phyloP scores from a whole-genome alignment of 129 eudicot genomes.

The Smallanthus sonchifolius region DNA sequence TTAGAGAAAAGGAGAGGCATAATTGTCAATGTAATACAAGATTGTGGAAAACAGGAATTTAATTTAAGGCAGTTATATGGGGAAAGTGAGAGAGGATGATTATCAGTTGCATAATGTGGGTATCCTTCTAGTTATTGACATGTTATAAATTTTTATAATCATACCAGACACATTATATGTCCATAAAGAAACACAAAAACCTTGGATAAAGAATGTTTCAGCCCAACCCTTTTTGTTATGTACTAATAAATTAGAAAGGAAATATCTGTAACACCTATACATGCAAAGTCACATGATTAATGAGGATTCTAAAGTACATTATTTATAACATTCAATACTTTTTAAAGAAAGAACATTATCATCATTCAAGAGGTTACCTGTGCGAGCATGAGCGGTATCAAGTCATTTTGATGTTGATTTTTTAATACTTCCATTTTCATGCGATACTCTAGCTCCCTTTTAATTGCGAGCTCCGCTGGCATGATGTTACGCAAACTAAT shows the following conservation, averaged over 20 bases:
- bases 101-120: not conserved
- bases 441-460: conserved; percentile 49
- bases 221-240: not conserved
- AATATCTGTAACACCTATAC: not conserved
- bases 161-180: not conserved
- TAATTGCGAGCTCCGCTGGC: conserved; percentile 51
- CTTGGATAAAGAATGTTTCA: not conserved
- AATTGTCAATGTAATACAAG: not conserved
- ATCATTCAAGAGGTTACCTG: conserved; percentile 29
- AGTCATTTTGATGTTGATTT: conserved; percentile 18
- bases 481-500: conserved; percentile 36
- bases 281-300: not conserved
- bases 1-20: not conserved
- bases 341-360: not conserved
- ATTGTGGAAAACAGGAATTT: not conserved
- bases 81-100: not conserved
- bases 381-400: conserved; percentile 23
- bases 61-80: not conserved
- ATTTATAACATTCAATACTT: not conserved
- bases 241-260: not conserved
- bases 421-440: conserved; percentile 36
- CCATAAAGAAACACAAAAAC: not conserved
- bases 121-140: no score
- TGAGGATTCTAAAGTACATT: not conserved
- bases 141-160: no score